These are phyloP conservation scores for Symbiodinium natans DNA, from an alignment of 73 alveolate genomes.

Conservation along the genomic window DNA sequence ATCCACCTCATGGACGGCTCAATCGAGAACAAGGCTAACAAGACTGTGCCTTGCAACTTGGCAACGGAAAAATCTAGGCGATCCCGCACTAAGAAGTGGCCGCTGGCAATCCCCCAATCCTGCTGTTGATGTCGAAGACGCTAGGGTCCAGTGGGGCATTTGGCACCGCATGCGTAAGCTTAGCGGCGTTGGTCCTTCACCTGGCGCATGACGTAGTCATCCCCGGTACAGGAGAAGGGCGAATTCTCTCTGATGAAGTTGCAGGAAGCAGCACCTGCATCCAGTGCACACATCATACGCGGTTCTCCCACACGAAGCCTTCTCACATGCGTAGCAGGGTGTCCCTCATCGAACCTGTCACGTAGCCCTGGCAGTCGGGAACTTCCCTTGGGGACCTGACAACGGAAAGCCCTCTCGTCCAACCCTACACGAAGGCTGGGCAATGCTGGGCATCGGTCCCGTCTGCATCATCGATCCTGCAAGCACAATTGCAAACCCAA, in stretches of 20 bases:
- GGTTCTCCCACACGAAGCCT: too few species aligned
- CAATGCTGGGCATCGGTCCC: constrained; percentile 14
- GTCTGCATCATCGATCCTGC: constrained; percentile 27
- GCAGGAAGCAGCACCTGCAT: constrained; percentile 29
- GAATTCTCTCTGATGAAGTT: constrained; percentile 23
- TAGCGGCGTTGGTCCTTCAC: constrained; percentile 81
- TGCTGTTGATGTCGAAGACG: neutral
- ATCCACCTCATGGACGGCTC: constrained; percentile 60
- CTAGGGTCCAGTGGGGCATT: too few species aligned
- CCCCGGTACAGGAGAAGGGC: constrained; percentile 45
- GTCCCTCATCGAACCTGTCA: neutral
- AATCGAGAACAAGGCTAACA: too few species aligned
- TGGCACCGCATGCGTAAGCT: too few species aligned
- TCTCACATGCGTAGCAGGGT: too few species aligned
- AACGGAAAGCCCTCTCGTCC: too few species aligned
- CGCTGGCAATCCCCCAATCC: constrained; percentile 90
- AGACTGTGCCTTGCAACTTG: neutral
- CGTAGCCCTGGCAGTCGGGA: constrained; percentile 76
- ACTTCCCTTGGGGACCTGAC: constrained; percentile 84
- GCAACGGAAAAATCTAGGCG: neutral
- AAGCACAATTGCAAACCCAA: too few species aligned
- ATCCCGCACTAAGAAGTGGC: constrained; percentile 60
- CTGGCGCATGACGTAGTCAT: neutral
- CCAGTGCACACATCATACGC: neutral
- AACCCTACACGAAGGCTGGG: too few species aligned